phyloP scores from a whole-genome alignment of 2,329 filamentous ascomycete genomes.

The Botrytis fragariae region DNA sequence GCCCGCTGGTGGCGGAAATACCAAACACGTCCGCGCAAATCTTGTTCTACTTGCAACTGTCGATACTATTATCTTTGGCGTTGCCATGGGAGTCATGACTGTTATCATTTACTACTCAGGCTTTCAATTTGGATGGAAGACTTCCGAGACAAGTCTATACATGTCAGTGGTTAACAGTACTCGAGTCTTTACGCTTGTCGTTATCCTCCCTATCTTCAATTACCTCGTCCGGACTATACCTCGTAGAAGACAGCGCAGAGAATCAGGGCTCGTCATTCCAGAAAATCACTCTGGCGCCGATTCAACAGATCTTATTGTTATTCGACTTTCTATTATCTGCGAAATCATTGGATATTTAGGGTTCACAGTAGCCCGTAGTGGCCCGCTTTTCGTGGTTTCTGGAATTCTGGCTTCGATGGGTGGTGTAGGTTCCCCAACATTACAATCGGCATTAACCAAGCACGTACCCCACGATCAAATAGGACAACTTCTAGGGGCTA shows the following conservation, averaged over 20 bases:
- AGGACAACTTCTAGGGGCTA: constrained; percentile 84
- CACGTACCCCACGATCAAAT: constrained; percentile 81
- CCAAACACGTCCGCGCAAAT: constrained; percentile 66
- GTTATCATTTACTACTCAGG: constrained; percentile 82
- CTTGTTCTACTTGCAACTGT: constrained; percentile 76
- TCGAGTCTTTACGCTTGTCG: constrained; percentile 72
- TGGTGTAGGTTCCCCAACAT: constrained; percentile 79
- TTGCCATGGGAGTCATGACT: constrained; percentile 76
- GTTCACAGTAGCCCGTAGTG: constrained; percentile 64
- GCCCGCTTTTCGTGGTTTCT: constrained; percentile 64
- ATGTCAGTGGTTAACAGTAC: constrained; percentile 73
- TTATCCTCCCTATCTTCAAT: constrained; percentile 73
- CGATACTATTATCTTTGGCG: constrained; percentile 78
- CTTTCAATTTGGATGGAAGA: constrained; percentile 78
- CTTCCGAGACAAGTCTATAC: constrained; percentile 75
- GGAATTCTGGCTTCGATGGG: constrained; percentile 75
- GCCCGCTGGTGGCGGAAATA: constrained; percentile 64
- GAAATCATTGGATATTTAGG: constrained; percentile 75
- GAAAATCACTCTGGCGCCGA: constrained; percentile 61
- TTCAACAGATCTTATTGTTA: constrained; percentile 70
- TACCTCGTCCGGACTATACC: constrained; percentile 61
- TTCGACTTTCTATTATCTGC: constrained; percentile 71
- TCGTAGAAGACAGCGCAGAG: constrained; percentile 37
- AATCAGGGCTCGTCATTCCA: constrained; percentile 60
- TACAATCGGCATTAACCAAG: constrained; percentile 84